phyloP scores from a whole-genome alignment of 116 monocot species.

The Dioscorea cayenensis region DNA sequence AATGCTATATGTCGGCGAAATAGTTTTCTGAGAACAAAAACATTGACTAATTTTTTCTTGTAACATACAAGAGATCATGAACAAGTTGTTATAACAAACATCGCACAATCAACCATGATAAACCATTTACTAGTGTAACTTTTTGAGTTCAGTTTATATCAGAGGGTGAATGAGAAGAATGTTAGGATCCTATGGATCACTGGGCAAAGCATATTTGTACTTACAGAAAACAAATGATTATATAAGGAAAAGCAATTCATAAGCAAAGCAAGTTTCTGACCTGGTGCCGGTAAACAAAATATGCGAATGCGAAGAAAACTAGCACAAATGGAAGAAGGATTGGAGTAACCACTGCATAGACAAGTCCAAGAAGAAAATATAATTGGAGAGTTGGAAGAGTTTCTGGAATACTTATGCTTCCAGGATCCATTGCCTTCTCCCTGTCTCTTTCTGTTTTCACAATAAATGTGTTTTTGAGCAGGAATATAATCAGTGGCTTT shows the following conservation, averaged over 20 bases:
- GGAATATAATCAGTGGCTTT: slow-evolving; percentile 51
- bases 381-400: slow-evolving; percentile 56
- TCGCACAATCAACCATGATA: no score
- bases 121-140: no score
- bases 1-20: background rate
- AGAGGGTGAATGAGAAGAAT: no score
- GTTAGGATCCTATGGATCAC: background rate
- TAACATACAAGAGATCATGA: no score
- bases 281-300: slow-evolving; percentile 67
- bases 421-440: slow-evolving; percentile 61
- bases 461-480: slow-evolving; percentile 56
- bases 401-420: slow-evolving; percentile 51
- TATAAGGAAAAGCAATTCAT: background rate
- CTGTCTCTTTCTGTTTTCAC: slow-evolving; percentile 67
- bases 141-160: no score
- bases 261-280: slow-evolving; percentile 14
- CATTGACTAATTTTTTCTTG: no score
- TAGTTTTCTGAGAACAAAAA: background rate
- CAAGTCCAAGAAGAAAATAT: slow-evolving; percentile 74
- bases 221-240: background rate
- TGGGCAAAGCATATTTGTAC: background rate
- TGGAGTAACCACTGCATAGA: slow-evolving; percentile 66
- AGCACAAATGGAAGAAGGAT: slow-evolving; percentile 65
- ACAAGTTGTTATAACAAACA: no score
- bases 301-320: slow-evolving; percentile 63